Evolutionary conservation across 2,329 filamentous ascomycete genomes (phyloP).

Genomic region (Aureobasidium sp.): DNA sequence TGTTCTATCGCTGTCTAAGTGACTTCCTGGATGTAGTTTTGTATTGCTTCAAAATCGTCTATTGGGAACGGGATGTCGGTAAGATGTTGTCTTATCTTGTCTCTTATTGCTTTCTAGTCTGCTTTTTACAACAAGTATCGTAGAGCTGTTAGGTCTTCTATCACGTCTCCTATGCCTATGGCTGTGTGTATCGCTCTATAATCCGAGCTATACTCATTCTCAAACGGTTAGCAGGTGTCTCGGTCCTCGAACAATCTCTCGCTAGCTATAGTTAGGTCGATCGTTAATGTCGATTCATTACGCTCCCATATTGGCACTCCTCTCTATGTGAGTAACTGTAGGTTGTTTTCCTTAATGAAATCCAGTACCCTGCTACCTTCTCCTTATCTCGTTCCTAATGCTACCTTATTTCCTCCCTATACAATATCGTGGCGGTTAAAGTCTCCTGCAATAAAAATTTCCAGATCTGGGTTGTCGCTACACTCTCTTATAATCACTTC

Average conservation of each 20-base stretch:
- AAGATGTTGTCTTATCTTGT: not conserved
- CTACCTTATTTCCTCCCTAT: conserved; percentile 23
- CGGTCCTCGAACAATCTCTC: not conserved
- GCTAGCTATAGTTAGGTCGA: no score
- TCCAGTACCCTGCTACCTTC: conserved; percentile 25
- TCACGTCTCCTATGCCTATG: not conserved
- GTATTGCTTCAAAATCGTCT: not conserved
- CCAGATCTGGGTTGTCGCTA: not conserved
- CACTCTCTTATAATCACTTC: not conserved
- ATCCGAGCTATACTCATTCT: not conserved
- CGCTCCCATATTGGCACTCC: not conserved
- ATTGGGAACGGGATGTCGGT: not conserved
- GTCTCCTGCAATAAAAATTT: conserved; percentile 9
- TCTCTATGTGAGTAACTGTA: not conserved
- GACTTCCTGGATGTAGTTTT: not conserved
- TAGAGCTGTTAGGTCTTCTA: not conserved
- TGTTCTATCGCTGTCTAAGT: conserved; percentile 11
- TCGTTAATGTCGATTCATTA: not conserved
- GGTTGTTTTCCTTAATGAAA: not conserved
- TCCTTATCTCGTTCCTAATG: conserved; percentile 28
- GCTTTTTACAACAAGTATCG: not conserved
- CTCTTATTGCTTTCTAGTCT: not conserved
- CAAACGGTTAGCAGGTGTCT: not conserved
- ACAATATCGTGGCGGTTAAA: conserved; percentile 18
- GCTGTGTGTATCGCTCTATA: not conserved